Conservation (phyloP, 2,329 filamentous ascomycete genomes). For the Ophiostoma sp. region DNA sequence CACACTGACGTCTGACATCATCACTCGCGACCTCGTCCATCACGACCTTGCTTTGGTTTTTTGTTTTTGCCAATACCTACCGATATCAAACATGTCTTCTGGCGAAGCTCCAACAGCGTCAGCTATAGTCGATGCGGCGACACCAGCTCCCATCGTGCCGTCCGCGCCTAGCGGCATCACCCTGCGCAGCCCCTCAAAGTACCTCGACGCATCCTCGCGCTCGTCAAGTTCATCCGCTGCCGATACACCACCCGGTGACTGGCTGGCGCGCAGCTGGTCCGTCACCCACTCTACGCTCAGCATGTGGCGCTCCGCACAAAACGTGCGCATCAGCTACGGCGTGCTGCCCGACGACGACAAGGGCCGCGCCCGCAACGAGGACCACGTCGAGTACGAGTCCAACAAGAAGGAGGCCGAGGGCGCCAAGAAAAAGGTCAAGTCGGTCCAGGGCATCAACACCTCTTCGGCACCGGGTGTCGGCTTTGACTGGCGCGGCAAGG, state of each 20-base stretch:
- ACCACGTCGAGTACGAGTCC: slow-evolving; percentile 65
- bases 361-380: slow-evolving; percentile 51
- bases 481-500: slow-evolving; percentile 76
- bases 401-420: slow-evolving; percentile 40
- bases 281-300: slow-evolving; percentile 70
- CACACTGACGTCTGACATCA: not conserved
- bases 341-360: slow-evolving; percentile 38
- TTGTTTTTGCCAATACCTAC: not conserved
- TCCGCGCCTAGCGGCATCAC: slow-evolving; percentile 28
- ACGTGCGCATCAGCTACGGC: slow-evolving; percentile 73
- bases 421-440: slow-evolving; percentile 44
- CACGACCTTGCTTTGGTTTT: not conserved
- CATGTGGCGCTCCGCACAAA: slow-evolving; percentile 76
- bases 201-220: slow-evolving; percentile 30
- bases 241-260: slow-evolving; percentile 48
- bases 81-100: slow-evolving; percentile 4
- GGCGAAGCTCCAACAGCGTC: not conserved
- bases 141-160: not conserved
- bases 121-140: not conserved
- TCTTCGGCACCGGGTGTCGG: slow-evolving; percentile 34
- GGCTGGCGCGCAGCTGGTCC: slow-evolving; percentile 62
- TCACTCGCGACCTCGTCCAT: not conserved
- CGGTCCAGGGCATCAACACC: slow-evolving; percentile 58
- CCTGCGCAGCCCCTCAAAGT: slow-evolving; percentile 47
- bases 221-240: slow-evolving; percentile 29